A percentile compares a stretch with the other conserved stretches of the same genome.
Conservation (phyloP, 2,329 filamentous ascomycete genomes). For the Cordyceps fumosorosea region DNA sequence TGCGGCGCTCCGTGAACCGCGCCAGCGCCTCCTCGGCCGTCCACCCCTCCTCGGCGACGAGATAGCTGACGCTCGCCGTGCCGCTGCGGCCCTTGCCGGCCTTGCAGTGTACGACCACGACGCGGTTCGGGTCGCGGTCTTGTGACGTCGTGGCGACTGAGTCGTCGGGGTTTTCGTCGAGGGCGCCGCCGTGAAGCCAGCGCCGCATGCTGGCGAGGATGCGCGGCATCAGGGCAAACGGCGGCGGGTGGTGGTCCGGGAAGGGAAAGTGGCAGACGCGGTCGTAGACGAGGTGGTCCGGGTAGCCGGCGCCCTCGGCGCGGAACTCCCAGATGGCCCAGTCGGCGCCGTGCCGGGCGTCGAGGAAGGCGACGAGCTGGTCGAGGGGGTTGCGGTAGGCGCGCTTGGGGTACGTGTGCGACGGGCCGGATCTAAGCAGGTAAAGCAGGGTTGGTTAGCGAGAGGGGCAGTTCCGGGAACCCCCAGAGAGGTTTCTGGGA, state of each 20-base stretch:
- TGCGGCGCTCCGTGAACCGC: slow-evolving; percentile 70
- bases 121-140: slow-evolving; percentile 35
- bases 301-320: slow-evolving; percentile 92
- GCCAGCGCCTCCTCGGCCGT: slow-evolving; percentile 45
- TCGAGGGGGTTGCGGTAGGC: slow-evolving; percentile 93
- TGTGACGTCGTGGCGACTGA: too few species aligned
- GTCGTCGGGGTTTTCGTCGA: slow-evolving; percentile 18
- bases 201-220: slow-evolving; percentile 91
- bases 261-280: slow-evolving; percentile 89
- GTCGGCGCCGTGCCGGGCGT: slow-evolving; percentile 70
- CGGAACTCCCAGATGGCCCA: slow-evolving; percentile 99
- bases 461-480: not conserved
- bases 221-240: slow-evolving; percentile 79
- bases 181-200: slow-evolving; percentile 59
- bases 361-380: slow-evolving; percentile 78
- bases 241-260: slow-evolving; percentile 95
- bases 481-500: not conserved
- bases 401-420: slow-evolving; percentile 79
- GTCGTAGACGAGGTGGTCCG: slow-evolving; percentile 79
- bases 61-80: slow-evolving; percentile 78
- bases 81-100: slow-evolving; percentile 93
- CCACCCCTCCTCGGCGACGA: slow-evolving; percentile 78
- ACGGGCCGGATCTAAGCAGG: slow-evolving; percentile 75
- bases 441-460: not conserved
- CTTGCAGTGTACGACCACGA: slow-evolving; percentile 93